Conservation (phyloP, 2,329 filamentous ascomycete genomes). For the Byssoonygena ceratinophila region DNA sequence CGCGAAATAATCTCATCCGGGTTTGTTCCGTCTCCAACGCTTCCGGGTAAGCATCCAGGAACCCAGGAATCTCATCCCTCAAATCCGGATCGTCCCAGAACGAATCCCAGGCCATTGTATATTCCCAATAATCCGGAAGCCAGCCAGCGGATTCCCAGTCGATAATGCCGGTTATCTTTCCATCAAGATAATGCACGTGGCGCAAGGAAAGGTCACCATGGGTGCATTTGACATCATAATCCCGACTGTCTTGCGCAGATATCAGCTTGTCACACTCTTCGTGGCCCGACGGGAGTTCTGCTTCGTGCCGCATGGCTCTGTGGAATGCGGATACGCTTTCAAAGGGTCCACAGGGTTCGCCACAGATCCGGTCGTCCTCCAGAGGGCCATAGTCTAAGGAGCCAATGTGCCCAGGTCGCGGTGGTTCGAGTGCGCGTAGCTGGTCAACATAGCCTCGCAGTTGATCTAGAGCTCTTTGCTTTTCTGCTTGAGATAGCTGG, state of each 20-base stretch:
- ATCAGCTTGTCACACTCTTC: slow-evolving; percentile 11
- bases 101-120: slow-evolving; percentile 27
- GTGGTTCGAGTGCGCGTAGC: slow-evolving; percentile 15
- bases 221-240: slow-evolving; percentile 6
- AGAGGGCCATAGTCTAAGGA: slow-evolving; percentile 20
- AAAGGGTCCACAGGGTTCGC: slow-evolving; percentile 27
- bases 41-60: slow-evolving; percentile 30
- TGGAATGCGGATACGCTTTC: slow-evolving; percentile 28
- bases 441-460: slow-evolving; percentile 15
- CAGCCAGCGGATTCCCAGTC: slow-evolving; percentile 39
- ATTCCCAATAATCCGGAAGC: slow-evolving; percentile 39
- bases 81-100: slow-evolving; percentile 22
- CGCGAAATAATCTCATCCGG: slow-evolving; percentile 28
- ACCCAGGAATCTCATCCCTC: slow-evolving; percentile 22
- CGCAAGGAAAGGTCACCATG: slow-evolving; percentile 14
- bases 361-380: slow-evolving; percentile 23
- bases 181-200: slow-evolving; percentile 23
- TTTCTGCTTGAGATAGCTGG: slow-evolving; percentile 14
- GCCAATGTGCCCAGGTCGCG: slow-evolving; percentile 10
- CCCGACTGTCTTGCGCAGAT: slow-evolving; percentile 2
- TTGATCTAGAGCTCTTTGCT: slow-evolving; percentile 9
- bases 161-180: slow-evolving; percentile 36
- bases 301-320: slow-evolving; percentile 22
- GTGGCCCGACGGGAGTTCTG: slow-evolving; percentile 14
- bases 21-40: slow-evolving; percentile 35